Base-by-base conservation (phyloP, 495 filamentous ascomycete genomes). In the Daldinia vernicosa region DNA sequence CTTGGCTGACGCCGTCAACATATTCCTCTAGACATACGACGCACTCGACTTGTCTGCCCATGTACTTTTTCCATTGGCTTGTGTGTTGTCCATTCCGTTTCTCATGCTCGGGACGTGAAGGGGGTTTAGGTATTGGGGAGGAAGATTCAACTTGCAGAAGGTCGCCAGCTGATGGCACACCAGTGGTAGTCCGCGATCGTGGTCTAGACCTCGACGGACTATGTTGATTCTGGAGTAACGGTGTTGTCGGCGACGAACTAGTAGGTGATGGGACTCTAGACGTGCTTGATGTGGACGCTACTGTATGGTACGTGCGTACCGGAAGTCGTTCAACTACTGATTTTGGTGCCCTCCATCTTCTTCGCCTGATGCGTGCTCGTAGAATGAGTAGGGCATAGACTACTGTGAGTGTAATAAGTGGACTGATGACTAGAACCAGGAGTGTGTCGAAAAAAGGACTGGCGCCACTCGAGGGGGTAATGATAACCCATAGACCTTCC, bases 1-100 rank as follows among this genome's bases (percentile, higher is more conserved):
- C 96, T 63, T 88, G 84, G 77, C 93, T 97, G 72, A 98, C 89
- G 30, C 95, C 95, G 78, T 98, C 96, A 17, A 97, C 84, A 78
- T 98, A 99, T 74, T 99, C 96, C 80, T 99, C 95, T 55, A 98
- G 82, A 70, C 95, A 99, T 26, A 99, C 94, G n/a, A 97, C 95
- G 76, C 95, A 99, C 78, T 98, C 95, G 1, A 92, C 87, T 77
- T 98, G 93, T 61, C 91, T 88, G 50, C 92, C 91, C 76, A 90
- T 94, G 74, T 96, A 96, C 69, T 92, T 92, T 64, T 90, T 90
- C 80, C 92, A 88, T 85, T 94, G 74, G 84, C 81, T 75, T 78
- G 86, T 54, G 77, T 76, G 35, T 69, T 82, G 62, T 50, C 79
- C 74, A 35, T 80, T 77, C 61, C 76, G 87, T 84, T 85, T 92